Base-by-base conservation (phyloP, 192 early-diverging fungal species). In the Allomyces arbusculus region DNA sequence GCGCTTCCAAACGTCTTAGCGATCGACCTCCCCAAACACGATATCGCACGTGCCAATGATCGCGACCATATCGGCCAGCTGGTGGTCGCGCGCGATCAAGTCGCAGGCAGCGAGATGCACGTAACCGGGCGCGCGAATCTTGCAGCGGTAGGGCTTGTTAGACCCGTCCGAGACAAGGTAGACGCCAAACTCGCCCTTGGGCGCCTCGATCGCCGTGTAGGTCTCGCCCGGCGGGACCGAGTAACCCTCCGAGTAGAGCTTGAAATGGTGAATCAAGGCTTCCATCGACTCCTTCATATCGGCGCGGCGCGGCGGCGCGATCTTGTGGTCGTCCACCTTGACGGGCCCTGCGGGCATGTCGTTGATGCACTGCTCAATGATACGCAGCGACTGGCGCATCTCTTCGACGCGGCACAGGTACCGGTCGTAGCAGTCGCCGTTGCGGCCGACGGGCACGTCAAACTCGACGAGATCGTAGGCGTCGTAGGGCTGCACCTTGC, bases 201-300 rank as follows among this genome's bases (percentile, higher is more conserved):
- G 95, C 9, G 93, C 93, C 74, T 99, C 95, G 72, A 96, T 87
- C 12, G 85, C 91, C 23, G 91, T 92, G 80, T 99, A 99, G 7
- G 94, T 95, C 78, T 99, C 95, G 44, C 95, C 95, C 40, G 89
- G 76, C 23, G 95, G 95, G 25, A 99, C 95, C 58, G 91, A 85
- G 80, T 87, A 99, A 45, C 95, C 95, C 78, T 99, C 95, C n/a
- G 90, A 92, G 78, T 91, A 99, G 33, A 96, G 80, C 79, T 99
- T 99, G 77, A 99, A 99, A 78, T 99, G 95, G 74, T 95, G 92
- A 69, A 99, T 99, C 63, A 99, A 77, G 7, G 93, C 91, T 76
- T 99, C 95, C 95, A 99, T 99, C 76, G 86, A 87, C 78, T 94
- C 87, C 84, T 99, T 99, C 95, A 99, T 99, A 71, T 79, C 76